A percentile compares a stretch with the other conserved stretches of the same genome.
Evolutionary conservation across 331 rosid species (phyloP).

Genomic region (Acacia concinna): DNA sequence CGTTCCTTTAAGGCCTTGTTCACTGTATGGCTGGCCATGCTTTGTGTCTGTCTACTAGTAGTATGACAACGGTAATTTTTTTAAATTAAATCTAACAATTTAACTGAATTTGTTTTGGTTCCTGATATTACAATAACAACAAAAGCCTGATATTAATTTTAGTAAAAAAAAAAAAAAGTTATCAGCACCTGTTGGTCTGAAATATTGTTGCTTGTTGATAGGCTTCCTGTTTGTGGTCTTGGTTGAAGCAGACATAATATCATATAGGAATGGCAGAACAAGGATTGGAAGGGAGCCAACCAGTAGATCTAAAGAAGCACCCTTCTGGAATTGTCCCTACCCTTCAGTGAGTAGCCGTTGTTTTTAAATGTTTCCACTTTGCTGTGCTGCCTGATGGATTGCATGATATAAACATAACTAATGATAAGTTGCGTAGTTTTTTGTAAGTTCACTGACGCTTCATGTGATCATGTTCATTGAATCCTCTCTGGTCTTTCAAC

Average conservation of each 20-base stretch:
- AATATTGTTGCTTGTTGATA: not conserved
- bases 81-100: not conserved
- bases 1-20: not conserved
- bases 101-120: not conserved
- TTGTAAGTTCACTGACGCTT: not conserved
- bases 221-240: not conserved
- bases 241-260: not conserved
- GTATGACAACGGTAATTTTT: not conserved
- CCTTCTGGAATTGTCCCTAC: slow-evolving; percentile 98
- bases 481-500: not conserved
- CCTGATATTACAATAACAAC: not conserved
- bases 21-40: not conserved
- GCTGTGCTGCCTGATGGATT: not conserved
- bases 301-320: slow-evolving; percentile 74
- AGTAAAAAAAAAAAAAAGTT: not conserved
- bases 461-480: not conserved
- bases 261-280: slow-evolving; percentile 63
- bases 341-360: slow-evolving; percentile 73
- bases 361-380: not conserved
- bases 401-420: not conserved
- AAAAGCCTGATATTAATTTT: not conserved
- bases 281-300: slow-evolving; percentile 81
- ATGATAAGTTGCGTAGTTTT: not conserved
- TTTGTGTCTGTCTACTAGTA: not conserved
- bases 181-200: not conserved